Conservation (phyloP, 2,329 filamentous ascomycete genomes). For the Diplodia scrobiculata region DNA sequence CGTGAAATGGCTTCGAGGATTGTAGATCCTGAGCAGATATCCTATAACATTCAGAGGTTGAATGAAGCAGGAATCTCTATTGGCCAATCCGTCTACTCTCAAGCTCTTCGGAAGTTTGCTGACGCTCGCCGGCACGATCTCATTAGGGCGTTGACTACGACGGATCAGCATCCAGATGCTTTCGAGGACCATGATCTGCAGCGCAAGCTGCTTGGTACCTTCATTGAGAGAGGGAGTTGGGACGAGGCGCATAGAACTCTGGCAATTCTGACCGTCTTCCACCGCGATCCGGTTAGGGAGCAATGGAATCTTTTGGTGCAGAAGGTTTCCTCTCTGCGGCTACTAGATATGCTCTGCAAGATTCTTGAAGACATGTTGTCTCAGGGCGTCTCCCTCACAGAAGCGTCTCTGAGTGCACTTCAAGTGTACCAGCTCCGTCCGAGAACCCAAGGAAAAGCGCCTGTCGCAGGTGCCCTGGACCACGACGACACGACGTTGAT, state of each 20-base stretch:
- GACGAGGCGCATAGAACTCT: slow-evolving; percentile 59
- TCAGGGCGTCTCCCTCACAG: slow-evolving; percentile 47
- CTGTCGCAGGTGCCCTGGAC: background rate
- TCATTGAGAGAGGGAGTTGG: slow-evolving; percentile 56
- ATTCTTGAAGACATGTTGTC: slow-evolving; percentile 56
- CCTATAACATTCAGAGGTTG: slow-evolving; percentile 62
- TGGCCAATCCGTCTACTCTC: slow-evolving; percentile 64
- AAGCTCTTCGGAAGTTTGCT: slow-evolving; percentile 66
- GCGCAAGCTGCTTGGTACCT: slow-evolving; percentile 56
- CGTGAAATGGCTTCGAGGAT: slow-evolving; percentile 75
- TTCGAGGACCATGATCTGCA: slow-evolving; percentile 61
- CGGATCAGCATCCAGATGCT: slow-evolving; percentile 66
- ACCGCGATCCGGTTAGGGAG: slow-evolving; percentile 42
- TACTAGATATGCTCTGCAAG: slow-evolving; percentile 36
- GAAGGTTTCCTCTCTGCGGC: slow-evolving; percentile 38
- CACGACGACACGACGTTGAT: slow-evolving; percentile 49
- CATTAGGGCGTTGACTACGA: slow-evolving; percentile 56
- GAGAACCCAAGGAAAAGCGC: slow-evolving; percentile 15
- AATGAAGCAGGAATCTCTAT: slow-evolving; percentile 64
- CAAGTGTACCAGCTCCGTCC: slow-evolving; percentile 35
- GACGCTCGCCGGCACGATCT: slow-evolving; percentile 56
- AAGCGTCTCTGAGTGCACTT: slow-evolving; percentile 51
- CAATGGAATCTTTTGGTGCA: slow-evolving; percentile 54
- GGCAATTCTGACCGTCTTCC: slow-evolving; percentile 54
- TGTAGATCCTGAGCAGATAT: slow-evolving; percentile 58